Conservation (phyloP, 805 yeast genomes). For the Kuraishia molischiana region DNA sequence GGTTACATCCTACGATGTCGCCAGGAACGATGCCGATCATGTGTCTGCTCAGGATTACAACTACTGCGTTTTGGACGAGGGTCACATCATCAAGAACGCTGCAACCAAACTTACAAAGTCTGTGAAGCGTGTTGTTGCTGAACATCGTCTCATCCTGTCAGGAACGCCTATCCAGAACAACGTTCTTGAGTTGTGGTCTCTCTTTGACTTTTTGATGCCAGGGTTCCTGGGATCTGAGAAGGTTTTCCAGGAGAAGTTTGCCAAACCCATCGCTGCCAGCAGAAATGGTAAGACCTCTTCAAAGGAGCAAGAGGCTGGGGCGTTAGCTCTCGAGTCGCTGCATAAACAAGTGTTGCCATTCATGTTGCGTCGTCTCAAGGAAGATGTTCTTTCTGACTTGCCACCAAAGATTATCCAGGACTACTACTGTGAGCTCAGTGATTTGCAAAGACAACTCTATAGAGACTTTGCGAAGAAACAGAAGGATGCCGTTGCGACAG, state of each 20-base stretch:
- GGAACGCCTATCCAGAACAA: constrained; percentile 99
- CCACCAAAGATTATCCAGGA: constrained; percentile 99
- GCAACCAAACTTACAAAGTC: constrained; percentile 81
- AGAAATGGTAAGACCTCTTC: constrained; percentile 81
- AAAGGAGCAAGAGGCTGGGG: constrained; percentile 95
- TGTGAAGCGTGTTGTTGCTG: constrained; percentile 74
- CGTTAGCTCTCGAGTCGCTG: constrained; percentile 87
- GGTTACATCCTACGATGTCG: constrained; percentile 93
- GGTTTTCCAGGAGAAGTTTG: constrained; percentile 86
- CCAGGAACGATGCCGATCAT: constrained; percentile 77
- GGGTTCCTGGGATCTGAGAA: constrained; percentile 96
- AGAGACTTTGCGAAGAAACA: constrained; percentile 85
- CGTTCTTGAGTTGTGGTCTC: constrained; percentile 93
- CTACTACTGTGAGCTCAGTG: constrained; percentile 92
- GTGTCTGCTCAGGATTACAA: constrained; percentile 61
- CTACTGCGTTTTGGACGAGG: constrained; percentile 95
- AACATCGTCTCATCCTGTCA: constrained; percentile 82
- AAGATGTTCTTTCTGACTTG: constrained; percentile 88
- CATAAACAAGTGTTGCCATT: constrained; percentile 97
- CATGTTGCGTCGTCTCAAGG: constrained; percentile 90
- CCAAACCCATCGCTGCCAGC: constrained; percentile 96
- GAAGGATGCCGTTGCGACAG: constrained; percentile 58
- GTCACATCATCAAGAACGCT: constrained; percentile 93
- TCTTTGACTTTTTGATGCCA: constrained; percentile 97
- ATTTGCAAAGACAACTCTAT: constrained; percentile 78